Conservation (phyloP, 768 basidiomycete species). For the Naganishia vishniacii region DNA sequence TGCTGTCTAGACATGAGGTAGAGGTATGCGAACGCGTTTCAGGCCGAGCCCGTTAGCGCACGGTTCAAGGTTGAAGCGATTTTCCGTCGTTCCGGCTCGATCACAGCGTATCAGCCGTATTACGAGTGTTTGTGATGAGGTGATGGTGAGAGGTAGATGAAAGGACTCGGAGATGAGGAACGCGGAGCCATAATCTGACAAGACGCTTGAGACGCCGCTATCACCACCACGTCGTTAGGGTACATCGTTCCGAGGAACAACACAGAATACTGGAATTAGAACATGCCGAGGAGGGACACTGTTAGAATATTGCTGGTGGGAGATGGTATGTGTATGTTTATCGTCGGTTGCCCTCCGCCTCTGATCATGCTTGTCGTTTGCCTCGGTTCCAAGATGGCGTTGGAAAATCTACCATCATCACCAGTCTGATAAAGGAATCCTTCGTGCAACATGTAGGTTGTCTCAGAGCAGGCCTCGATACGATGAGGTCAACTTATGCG, state of each 20-base stretch:
- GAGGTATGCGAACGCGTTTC: background rate
- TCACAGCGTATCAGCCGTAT: slow-evolving; percentile 11
- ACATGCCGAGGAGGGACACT: slow-evolving; percentile 62
- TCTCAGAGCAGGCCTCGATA: background rate
- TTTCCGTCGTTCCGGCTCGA: slow-evolving; percentile 7
- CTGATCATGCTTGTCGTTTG: background rate
- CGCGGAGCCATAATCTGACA: too few relatives aligned
- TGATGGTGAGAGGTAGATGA: too few relatives aligned
- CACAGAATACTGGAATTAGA: background rate
- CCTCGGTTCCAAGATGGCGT: slow-evolving; percentile 68
- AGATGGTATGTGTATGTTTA: slow-evolving; percentile 62
- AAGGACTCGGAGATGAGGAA: too few relatives aligned
- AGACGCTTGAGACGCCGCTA: too few relatives aligned
- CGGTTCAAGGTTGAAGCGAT: background rate
- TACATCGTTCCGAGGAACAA: background rate
- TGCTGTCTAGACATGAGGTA: too few relatives aligned
- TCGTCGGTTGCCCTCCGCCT: background rate
- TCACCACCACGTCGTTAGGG: too few relatives aligned
- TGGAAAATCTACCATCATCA: slow-evolving; percentile 95
- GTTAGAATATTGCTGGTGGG: slow-evolving; percentile 89
- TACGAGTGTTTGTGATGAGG: background rate
- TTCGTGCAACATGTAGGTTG: slow-evolving; percentile 74
- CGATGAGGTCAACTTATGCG: background rate
- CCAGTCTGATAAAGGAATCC: slow-evolving; percentile 91
- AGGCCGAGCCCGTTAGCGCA: slow-evolving; percentile 10